Base-by-base conservation (phyloP, 2,329 filamentous ascomycete species). In the Diaporthe aspalathi region DNA sequence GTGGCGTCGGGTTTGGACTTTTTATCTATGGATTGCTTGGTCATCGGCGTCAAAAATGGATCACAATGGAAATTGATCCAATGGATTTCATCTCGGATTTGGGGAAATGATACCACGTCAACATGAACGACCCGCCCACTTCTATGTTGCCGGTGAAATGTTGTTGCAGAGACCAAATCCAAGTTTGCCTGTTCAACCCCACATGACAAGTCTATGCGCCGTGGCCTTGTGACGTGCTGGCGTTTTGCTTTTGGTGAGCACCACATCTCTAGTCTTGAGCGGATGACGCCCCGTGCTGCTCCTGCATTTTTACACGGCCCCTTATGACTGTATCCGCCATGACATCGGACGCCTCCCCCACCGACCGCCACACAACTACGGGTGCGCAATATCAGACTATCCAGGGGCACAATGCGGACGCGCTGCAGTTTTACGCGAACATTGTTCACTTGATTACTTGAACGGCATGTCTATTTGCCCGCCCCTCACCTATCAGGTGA, bases 21-120 rank as follows among this genome's bases (percentile, higher is more conserved):
- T 67, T 50, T 65, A 50, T 68, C 66, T 63, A 57, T 29, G 66
- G 52, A 68, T 60, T 70, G 68, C 60, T 71, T 60, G 71, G 68
- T 73, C 69, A 71, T 68, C 45, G 71, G 71, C 71, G 71, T 73
- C 54, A 67, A 73, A 73, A 73, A 73, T 62, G 56, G 71, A 73
- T 73, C 68, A 71, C 14, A 38, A 65, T 70, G 63, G 71, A 68
- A 57, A 47, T 68, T 68, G 63, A 68, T 71, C 27, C 20, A 66
- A 71, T 43, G 71, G 67, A 67, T 71, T 63, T 73, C 63, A 54
- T 66, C 57, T 71, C 71, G 71, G 71, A 67, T 50, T 73, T 73
- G 68, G 69, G 71, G 63, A 71, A 68, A 73, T 73, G 68, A 73
- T 73, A 73, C 71, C 71, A 73, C 71, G 71, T 73, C 63, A 53